A percentile compares a stretch with the other conserved stretches of the same genome.
phyloP scores from a whole-genome alignment of 257 asterid species.

The Nicotiana sylvestris region DNA sequence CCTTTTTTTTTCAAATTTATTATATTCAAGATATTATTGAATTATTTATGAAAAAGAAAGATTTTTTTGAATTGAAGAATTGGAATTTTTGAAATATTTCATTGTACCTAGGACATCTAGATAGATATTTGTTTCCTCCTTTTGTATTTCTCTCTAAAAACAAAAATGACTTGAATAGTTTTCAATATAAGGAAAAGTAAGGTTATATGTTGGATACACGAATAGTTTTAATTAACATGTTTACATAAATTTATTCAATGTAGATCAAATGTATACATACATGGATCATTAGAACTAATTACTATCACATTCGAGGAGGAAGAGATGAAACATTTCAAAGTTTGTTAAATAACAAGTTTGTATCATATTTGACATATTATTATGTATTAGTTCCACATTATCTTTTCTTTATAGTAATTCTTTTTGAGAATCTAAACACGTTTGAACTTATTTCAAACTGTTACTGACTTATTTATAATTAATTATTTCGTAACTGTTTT shows the following conservation, averaged over 20 bases:
- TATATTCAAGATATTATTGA: neutral
- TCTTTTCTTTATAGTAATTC: neutral
- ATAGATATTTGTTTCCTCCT: conserved; percentile 7
- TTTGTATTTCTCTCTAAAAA: conserved; percentile 1
- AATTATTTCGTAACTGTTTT: no score
- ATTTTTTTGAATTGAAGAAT: neutral
- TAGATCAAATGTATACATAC: neutral
- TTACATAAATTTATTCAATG: neutral
- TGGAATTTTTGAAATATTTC: neutral
- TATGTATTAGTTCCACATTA: neutral
- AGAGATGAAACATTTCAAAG: neutral
- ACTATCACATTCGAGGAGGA: neutral
- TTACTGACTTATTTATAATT: neutral
- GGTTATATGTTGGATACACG: neutral
- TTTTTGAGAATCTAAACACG: neutral
- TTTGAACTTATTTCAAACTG: neutral
- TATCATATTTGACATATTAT: neutral
- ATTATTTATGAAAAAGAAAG: neutral
- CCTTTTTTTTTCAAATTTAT: neutral
- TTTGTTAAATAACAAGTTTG: neutral
- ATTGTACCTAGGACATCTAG: neutral
- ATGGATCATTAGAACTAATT: no score
- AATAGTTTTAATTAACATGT: neutral
- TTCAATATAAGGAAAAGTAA: neutral
- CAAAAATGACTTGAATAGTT: neutral